Conservation (phyloP, 2,329 filamentous ascomycete genomes). For the Colletotrichum endophyticum region DNA sequence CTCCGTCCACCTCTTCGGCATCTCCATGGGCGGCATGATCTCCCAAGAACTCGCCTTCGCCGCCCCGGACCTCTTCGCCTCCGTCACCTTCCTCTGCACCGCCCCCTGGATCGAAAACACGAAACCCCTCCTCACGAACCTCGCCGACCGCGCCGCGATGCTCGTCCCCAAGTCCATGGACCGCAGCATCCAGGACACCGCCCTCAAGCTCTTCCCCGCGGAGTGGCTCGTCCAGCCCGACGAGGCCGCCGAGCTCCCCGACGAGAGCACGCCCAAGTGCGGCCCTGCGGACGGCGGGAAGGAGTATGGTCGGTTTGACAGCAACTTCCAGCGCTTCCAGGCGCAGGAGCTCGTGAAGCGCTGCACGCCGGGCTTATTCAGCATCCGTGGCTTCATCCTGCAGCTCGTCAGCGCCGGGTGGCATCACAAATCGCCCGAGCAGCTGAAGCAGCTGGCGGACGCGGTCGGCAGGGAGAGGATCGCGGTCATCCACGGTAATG, state of each 20-base stretch:
- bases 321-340: conserved; percentile 82
- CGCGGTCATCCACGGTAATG: conserved; percentile 76
- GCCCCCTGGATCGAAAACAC: conserved; percentile 67
- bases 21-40: conserved; percentile 92
- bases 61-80: conserved; percentile 57
- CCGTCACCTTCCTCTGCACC: conserved; percentile 66
- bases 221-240: conserved; percentile 70
- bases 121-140: conserved; percentile 66
- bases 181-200: conserved; percentile 66
- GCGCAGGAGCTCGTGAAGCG: conserved; percentile 81
- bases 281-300: conserved; percentile 30
- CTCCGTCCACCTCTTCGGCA: conserved; percentile 72
- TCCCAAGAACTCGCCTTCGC: conserved; percentile 75
- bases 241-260: conserved; percentile 51
- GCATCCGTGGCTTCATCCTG: conserved; percentile 71
- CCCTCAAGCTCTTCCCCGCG: conserved; percentile 68
- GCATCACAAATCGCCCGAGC: conserved; percentile 74
- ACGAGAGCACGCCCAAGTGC: conserved; percentile 44
- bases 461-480: conserved; percentile 76
- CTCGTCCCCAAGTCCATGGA: conserved; percentile 75
- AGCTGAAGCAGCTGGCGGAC: conserved; percentile 71
- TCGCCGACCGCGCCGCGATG: conserved; percentile 60
- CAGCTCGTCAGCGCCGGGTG: conserved; percentile 81
- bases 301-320: conserved; percentile 64
- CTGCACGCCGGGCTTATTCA: conserved; percentile 63